A percentile compares a stretch with the other conserved stretches of the same genome.
Conservation (phyloP, 208 protist genomes). For the Trypanosoma congolense region DNA sequence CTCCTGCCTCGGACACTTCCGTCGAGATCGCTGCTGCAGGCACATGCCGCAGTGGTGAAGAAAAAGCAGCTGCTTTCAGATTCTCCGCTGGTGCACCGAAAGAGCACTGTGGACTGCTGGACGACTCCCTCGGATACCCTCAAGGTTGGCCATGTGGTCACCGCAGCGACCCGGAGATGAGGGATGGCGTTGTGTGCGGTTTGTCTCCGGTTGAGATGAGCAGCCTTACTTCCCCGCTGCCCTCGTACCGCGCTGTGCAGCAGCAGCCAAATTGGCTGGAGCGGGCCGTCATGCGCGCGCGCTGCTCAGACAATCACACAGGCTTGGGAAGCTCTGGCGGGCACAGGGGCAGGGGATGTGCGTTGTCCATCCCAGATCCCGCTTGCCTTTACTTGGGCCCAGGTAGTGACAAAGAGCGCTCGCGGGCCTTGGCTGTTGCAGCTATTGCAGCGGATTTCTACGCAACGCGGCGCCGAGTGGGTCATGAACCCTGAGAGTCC, state of each 20-base stretch:
- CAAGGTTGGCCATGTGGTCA: no score
- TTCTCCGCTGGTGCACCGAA: no score
- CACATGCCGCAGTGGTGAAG: no score
- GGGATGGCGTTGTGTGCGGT: neutral
- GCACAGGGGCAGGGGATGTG: neutral
- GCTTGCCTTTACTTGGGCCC: neutral
- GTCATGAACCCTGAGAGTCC: neutral
- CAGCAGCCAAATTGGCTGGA: constrained; percentile 24
- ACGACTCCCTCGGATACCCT: no score
- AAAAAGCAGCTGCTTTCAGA: no score
- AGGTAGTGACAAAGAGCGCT: constrained; percentile 1
- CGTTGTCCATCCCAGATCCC: constrained; percentile 3
- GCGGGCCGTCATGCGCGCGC: constrained; percentile 14
- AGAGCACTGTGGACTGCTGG: no score
- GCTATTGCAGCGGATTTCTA: constrained; percentile 17
- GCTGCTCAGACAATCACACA: neutral
- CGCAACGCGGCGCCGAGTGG: neutral
- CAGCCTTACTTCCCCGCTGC: constrained; percentile 3
- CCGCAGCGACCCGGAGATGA: neutral
- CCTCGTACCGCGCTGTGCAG: constrained; percentile 20
- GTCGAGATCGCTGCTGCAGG: no score
- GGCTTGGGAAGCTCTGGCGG: neutral
- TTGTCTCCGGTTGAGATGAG: constrained; percentile 3
- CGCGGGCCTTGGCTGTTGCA: constrained; percentile 4
- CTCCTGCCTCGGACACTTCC: no score